Evolutionary conservation across 179 eudicot genomes (phyloP).

Genomic region (Gypsophila paniculata): DNA sequence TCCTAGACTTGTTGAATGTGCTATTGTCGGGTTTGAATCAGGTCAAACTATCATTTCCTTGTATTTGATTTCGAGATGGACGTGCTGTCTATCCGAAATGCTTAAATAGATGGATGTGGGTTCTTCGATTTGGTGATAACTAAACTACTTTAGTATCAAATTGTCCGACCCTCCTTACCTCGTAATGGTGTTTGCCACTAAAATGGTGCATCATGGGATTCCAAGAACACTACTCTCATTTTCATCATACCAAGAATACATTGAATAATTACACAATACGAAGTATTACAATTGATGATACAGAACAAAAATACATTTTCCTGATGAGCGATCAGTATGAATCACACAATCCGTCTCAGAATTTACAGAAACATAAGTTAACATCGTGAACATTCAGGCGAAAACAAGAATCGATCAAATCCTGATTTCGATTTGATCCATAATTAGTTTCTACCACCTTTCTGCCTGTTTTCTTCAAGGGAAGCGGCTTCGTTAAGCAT

Average conservation of each 20-base stretch:
- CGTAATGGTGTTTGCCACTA: not conserved
- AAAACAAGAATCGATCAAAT: not conserved
- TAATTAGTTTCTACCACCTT: slow-evolving; percentile 50
- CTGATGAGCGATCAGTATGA: slow-evolving; percentile 15
- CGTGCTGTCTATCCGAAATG: no score
- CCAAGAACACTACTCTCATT: no score
- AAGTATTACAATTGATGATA: slow-evolving; percentile 22
- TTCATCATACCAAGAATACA: slow-evolving; percentile 1
- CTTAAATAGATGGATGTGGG: no score
- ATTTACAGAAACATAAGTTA: slow-evolving; percentile 24
- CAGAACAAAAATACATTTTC: slow-evolving; percentile 23
- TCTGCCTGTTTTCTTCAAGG: slow-evolving; percentile 79
- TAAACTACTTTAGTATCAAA: no score
- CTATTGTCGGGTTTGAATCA: no score
- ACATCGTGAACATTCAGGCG: slow-evolving; percentile 6
- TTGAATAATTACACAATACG: slow-evolving; percentile 26
- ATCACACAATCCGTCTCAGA: slow-evolving; percentile 24
- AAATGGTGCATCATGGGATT: no score
- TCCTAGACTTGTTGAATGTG: no score
- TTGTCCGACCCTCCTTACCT: not conserved
- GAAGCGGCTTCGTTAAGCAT: slow-evolving; percentile 79
- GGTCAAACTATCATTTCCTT: no score
- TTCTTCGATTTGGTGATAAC: no score
- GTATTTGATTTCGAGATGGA: no score
- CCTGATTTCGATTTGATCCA: slow-evolving; percentile 4